These are phyloP conservation scores for Mycosphaerella sp. DNA, from an alignment of 2,329 filamentous ascomycete species.

Conservation along the genomic window DNA sequence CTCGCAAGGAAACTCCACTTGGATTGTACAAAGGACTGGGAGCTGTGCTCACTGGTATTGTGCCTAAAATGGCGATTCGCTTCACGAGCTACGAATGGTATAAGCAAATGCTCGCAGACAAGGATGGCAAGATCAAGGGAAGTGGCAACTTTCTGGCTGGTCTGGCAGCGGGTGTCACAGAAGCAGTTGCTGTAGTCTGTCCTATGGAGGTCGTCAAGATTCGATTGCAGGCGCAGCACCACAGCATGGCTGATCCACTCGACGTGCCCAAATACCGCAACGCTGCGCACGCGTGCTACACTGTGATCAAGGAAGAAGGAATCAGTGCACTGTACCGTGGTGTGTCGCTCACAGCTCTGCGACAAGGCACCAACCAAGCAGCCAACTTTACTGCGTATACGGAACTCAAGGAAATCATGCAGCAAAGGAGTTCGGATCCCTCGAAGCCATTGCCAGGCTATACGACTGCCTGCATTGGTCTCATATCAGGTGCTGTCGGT, in stretches of 20 bases:
- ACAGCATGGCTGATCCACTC: constrained; percentile 94
- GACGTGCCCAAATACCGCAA: constrained; percentile 97
- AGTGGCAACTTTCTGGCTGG: constrained; percentile 73
- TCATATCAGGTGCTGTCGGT: constrained; percentile 90
- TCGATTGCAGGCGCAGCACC: constrained; percentile 92
- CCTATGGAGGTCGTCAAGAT: constrained; percentile 99
- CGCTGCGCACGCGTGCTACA: constrained; percentile 75
- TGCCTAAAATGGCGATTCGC: constrained; percentile 98
- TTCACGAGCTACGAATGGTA: constrained; percentile 97
- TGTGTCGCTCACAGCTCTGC: constrained; percentile 83
- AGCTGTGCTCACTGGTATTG: constrained; percentile 89
- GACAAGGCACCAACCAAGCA: constrained; percentile 95
- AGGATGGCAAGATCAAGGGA: constrained; percentile 60
- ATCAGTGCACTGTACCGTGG: constrained; percentile 82
- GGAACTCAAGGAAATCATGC: constrained; percentile 77
- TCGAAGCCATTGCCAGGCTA: constrained; percentile 67
- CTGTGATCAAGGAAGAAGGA: constrained; percentile 87
- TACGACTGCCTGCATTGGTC: constrained; percentile 84
- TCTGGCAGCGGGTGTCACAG: constrained; percentile 85
- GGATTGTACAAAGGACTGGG: constrained; percentile 98
- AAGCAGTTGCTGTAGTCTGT: constrained; percentile 92
- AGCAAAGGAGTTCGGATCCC: constrained; percentile 64
- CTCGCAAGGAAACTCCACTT: constrained; percentile 81
- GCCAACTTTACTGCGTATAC: constrained; percentile 98
- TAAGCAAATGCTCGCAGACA: constrained; percentile 72